Conservation (phyloP, 1,284 basidiomycete genomes). For the Phylloboletellus chloephorus region DNA sequence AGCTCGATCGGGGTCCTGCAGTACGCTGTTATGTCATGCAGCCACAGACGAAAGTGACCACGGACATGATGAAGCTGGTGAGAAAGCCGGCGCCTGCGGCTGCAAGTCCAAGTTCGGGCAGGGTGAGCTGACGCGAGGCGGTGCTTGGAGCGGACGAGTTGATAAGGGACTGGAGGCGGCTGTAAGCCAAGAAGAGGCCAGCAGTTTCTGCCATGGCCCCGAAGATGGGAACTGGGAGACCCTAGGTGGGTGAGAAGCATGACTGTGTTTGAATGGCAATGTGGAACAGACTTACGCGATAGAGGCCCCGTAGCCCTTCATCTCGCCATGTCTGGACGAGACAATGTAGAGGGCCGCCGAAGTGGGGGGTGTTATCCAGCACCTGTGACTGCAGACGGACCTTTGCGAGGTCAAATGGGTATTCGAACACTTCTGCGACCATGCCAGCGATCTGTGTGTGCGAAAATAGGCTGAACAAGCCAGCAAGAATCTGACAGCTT, state of each 20-base stretch:
- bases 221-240: slow-evolving; percentile 81
- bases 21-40: slow-evolving; percentile 4
- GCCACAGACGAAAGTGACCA: slow-evolving; percentile 16
- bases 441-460: slow-evolving; percentile 63
- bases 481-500: slow-evolving; percentile 17
- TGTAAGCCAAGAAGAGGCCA: slow-evolving; percentile 79
- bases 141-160: slow-evolving; percentile 31
- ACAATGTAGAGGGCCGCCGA: slow-evolving; percentile 78
- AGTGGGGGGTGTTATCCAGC: slow-evolving; percentile 64
- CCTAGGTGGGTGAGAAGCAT: slow-evolving; percentile 41
- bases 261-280: slow-evolving; percentile 7
- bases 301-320: slow-evolving; percentile 76
- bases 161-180: slow-evolving; percentile 69
- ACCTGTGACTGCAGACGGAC: slow-evolving; percentile 82
- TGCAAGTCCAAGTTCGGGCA: slow-evolving; percentile 67
- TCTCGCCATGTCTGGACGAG: slow-evolving; percentile 70
- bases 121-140: slow-evolving; percentile 41
- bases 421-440: slow-evolving; percentile 78
- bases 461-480: not conserved
- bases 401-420: slow-evolving; percentile 83
- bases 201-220: slow-evolving; percentile 93
- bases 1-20: slow-evolving; percentile 83
- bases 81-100: slow-evolving; percentile 79
- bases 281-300: slow-evolving; percentile 54
- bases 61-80: slow-evolving; percentile 77